These are phyloP conservation scores for Chaetomium globosum DNA, from an alignment of 2,329 filamentous ascomycete species.

Conservation along the genomic window DNA sequence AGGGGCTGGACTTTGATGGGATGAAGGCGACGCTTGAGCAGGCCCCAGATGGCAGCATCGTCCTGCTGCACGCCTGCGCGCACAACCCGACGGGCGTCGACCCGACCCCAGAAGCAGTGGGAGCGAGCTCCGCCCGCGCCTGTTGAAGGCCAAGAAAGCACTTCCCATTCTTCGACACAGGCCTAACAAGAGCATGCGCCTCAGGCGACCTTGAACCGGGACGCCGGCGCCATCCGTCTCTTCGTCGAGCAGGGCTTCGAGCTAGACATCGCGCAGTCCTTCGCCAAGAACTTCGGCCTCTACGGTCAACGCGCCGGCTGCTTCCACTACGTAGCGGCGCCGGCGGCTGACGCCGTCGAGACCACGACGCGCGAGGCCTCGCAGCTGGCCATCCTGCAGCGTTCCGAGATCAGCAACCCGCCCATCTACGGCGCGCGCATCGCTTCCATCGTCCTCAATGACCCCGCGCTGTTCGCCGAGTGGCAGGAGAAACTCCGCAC, in stretches of 20 bases:
- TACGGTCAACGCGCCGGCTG: slow-evolving; percentile 96
- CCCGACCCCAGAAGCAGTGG: slow-evolving; percentile 92
- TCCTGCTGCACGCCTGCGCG: slow-evolving; percentile 91
- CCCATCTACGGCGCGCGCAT: slow-evolving; percentile 93
- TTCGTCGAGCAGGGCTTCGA: slow-evolving; percentile 92
- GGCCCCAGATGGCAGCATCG: slow-evolving; percentile 78
- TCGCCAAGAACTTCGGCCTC: slow-evolving; percentile 97
- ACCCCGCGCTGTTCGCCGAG: slow-evolving; percentile 76
- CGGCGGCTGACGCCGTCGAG: slow-evolving; percentile 66
- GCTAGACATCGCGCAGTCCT: slow-evolving; percentile 85
- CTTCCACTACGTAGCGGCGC: slow-evolving; percentile 87
- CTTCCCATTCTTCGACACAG: slow-evolving; percentile 97
- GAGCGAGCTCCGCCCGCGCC: slow-evolving; percentile 78
- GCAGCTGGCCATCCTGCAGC: slow-evolving; percentile 91
- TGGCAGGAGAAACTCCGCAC: slow-evolving; percentile 91
- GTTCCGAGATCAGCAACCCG: slow-evolving; percentile 96
- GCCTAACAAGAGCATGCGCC: slow-evolving; percentile 98
- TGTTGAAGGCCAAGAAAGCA: slow-evolving; percentile 78
- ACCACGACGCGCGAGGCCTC: slow-evolving; percentile 70
- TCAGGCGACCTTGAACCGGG: slow-evolving; percentile 81
- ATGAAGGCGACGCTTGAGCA: slow-evolving; percentile 72
- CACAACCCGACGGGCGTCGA: slow-evolving; percentile 99
- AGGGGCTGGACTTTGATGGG: slow-evolving; percentile 88
- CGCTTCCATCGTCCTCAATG: slow-evolving; percentile 81
- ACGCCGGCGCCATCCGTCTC: slow-evolving; percentile 91